Evolutionary conservation across 2,329 filamentous ascomycete species (phyloP), one percentile per base, ranked within the genome.

Genomic region (Drechmeria coniospora): DNA sequence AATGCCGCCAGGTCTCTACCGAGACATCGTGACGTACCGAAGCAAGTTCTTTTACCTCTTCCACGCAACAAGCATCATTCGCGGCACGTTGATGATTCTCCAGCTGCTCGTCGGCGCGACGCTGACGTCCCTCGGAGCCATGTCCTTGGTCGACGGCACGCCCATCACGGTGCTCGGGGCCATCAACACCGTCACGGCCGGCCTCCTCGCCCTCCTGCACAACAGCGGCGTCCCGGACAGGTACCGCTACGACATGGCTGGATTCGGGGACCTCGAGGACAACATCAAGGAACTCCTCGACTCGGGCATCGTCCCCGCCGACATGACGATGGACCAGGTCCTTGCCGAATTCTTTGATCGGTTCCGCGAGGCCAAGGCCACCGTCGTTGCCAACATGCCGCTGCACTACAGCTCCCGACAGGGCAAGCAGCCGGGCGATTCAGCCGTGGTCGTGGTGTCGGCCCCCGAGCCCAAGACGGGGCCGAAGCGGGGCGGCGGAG

Each of bases 201-300:
- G 64, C 2, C 39, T 67, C 6, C 49, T 68, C 4, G 64, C 61
- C 3, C 47, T 68, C 11, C 38, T 68, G 32, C 62, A 67, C 44
- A 68, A 68, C 39, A 66, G 61, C 32, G 64, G 64, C 1, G 40
- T 68, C 12, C 63, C 64, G 3, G 60, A 66, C 33, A 48, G 63
- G 6, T 66, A 66, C 36, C 53, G 62, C 16, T 56, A 56, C 27
- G 54, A 68, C 38, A 56, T 56, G 36, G 51, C 56, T 16, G 60
- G 67, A 39, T 67, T 65, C 38, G 50, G 53, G 28, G 51, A 56
- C 21, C 48, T 67, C 16, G 62, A 67, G 36, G 60, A 66, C 32
- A 51, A 59, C 36, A 51, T 68, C 39, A 61, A 61, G 39, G 53
- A 59, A 33, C 45, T 68, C 4, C 51, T 68, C 21, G 57, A 65